Percentiles rank a stretch among this genome's conserved stretches.
Conservation (phyloP, 2,329 filamentous ascomycete species). For the Seiridium unicorne region DNA sequence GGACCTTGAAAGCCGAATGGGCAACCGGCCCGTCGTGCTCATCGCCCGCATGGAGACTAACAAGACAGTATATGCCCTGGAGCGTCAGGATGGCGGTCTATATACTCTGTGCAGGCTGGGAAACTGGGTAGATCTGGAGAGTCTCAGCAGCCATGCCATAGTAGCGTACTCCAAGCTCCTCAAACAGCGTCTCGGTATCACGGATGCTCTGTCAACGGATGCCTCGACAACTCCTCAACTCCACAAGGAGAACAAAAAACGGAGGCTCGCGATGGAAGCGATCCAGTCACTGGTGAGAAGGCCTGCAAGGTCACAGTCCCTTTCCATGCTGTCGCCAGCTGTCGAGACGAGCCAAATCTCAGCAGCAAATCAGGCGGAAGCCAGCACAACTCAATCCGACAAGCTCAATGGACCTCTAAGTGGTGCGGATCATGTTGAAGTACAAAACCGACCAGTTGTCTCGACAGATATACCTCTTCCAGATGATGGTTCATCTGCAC, state of each 20-base stretch:
- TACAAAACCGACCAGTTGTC: not conserved
- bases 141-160: conserved; percentile 50
- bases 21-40: conserved; percentile 53
- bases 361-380: conserved; percentile 9
- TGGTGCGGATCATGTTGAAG: not conserved
- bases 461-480: conserved; percentile 10
- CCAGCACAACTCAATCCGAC: not conserved
- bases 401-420: no score
- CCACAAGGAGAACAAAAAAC: conserved; percentile 51
- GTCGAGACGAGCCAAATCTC: conserved; percentile 10
- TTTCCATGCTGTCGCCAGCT: conserved; percentile 27
- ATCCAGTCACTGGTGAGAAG: conserved; percentile 61
- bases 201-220: conserved; percentile 12
- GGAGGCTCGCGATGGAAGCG: conserved; percentile 60
- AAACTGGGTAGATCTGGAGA: conserved; percentile 60
- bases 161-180: conserved; percentile 35
- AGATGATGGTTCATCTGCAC: conserved; percentile 20
- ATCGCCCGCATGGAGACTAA: conserved; percentile 59
- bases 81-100: conserved; percentile 58
- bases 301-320: conserved; percentile 42
- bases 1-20: conserved; percentile 61
- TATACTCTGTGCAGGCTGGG: conserved; percentile 70
- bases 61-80: conserved; percentile 59
- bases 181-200: conserved; percentile 26
- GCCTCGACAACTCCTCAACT: conserved; percentile 42